A percentile compares a stretch with the other conserved stretches of the same genome.
phyloP scores from a whole-genome alignment of 2,329 filamentous ascomycete genomes.

The Hypoxylon sp. region DNA sequence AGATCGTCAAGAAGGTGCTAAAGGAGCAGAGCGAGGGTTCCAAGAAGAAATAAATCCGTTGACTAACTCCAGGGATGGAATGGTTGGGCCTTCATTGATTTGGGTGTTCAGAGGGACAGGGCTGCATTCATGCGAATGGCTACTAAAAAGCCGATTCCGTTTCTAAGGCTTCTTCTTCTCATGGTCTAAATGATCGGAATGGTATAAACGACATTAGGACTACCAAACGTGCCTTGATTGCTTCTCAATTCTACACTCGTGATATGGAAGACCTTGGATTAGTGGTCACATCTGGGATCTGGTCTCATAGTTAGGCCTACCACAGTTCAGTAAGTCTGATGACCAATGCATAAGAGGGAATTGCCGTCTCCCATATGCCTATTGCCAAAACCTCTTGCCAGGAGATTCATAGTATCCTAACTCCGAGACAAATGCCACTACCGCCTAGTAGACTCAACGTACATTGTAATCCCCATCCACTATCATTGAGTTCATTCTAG shows the following conservation, averaged over 20 bases:
- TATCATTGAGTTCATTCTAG: no score
- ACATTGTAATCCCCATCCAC: no score
- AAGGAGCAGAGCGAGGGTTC: conserved; percentile 90
- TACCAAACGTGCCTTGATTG: conserved; percentile 7
- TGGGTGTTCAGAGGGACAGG: conserved; percentile 49
- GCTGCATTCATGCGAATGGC: conserved; percentile 46
- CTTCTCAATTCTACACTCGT: background rate
- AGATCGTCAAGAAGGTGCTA: conserved; percentile 99
- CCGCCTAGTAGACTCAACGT: no score
- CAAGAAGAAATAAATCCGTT: conserved; percentile 71
- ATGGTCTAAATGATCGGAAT: conserved; percentile 49
- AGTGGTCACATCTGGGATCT: no score
- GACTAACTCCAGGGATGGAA: conserved; percentile 44
- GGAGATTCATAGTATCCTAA: no score
- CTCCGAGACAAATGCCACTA: no score
- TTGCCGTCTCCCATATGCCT: no score
- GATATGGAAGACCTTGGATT: no score
- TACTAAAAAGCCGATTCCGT: conserved; percentile 44
- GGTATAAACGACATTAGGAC: conserved; percentile 46
- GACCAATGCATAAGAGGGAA: no score
- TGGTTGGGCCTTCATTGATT: conserved; percentile 49
- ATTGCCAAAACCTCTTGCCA: no score
- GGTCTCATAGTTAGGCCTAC: no score
- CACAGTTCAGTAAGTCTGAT: no score
- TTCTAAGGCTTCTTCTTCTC: conserved; percentile 47